phyloP scores from a whole-genome alignment of 2,329 filamentous ascomycete genomes.

The Paraphoma chrysanthemicola region DNA sequence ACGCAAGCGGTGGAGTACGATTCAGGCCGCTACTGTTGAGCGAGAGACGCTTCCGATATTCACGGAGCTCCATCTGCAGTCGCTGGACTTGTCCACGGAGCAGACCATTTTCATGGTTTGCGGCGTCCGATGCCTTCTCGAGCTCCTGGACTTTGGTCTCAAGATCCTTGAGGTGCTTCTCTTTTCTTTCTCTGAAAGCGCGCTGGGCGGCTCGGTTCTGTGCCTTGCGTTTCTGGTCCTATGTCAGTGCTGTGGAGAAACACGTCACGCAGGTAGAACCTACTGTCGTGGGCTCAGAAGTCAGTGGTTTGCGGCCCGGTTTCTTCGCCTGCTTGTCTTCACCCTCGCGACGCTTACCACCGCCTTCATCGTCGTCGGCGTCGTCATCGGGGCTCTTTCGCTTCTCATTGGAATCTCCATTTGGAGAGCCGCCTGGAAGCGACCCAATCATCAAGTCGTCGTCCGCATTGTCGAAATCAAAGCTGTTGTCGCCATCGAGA shows the following conservation, averaged over 20 bases:
- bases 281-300: conserved; percentile 94
- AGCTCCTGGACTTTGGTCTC: conserved; percentile 72
- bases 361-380: conserved; percentile 68
- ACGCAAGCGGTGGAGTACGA: conserved; percentile 56
- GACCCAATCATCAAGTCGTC: conserved; percentile 76
- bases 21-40: conserved; percentile 59
- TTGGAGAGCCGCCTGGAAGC: conserved; percentile 65
- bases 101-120: conserved; percentile 84
- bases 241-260: conserved; percentile 27
- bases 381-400: conserved; percentile 75
- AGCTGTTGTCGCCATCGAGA: conserved; percentile 75
- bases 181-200: conserved; percentile 68
- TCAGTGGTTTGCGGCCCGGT: conserved; percentile 93
- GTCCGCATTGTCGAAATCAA: conserved; percentile 74
- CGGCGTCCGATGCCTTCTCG: conserved; percentile 81
- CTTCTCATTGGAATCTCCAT: conserved; percentile 64
- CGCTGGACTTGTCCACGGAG: conserved; percentile 89
- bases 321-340: conserved; percentile 92
- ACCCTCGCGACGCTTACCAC: conserved; percentile 79
- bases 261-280: conserved; percentile 51
- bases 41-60: conserved; percentile 88
- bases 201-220: conserved; percentile 68
- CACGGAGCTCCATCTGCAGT: conserved; percentile 81
- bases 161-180: conserved; percentile 70
- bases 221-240: conserved; percentile 84